A percentile compares a stretch with the other conserved stretches of the same genome.
These are phyloP conservation scores for Xerocomellus intermedius DNA, from an alignment of 768 basidiomycete genomes.

Conservation along the genomic window DNA sequence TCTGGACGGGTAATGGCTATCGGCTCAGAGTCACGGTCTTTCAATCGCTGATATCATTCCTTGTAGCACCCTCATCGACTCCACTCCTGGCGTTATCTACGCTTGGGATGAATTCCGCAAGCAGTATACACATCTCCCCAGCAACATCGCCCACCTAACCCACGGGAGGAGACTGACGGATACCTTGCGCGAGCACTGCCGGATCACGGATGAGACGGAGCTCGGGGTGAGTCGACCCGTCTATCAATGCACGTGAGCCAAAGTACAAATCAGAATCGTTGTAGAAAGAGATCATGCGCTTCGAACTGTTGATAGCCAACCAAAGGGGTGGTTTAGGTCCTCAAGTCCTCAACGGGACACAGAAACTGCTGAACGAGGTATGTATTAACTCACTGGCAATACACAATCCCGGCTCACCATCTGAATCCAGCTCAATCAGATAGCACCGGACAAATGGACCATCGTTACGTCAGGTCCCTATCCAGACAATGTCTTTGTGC, in stretches of 20 bases:
- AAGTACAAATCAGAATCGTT: not conserved
- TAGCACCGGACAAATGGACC: constrained; percentile 55
- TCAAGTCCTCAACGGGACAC: constrained; percentile 64
- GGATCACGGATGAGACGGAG: constrained; percentile 53
- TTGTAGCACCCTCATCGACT: constrained; percentile 70
- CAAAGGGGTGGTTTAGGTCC: constrained; percentile 44
- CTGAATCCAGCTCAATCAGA: constrained; percentile 20
- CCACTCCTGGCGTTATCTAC: constrained; percentile 76
- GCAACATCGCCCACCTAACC: constrained; percentile 54
- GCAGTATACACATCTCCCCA: constrained; percentile 54
- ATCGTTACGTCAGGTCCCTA: constrained; percentile 73
- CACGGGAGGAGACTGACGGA: constrained; percentile 80
- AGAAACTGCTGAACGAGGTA: constrained; percentile 55
- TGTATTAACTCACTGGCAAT: not conserved
- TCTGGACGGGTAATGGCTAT: constrained; percentile 57
- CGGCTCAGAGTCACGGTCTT: not conserved
- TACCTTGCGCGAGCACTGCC: constrained; percentile 69
- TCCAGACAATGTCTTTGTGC: not conserved
- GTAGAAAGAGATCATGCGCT: constrained; percentile 69
- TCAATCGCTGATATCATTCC: constrained; percentile 5
- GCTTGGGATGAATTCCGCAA: constrained; percentile 73
- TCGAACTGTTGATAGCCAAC: constrained; percentile 72
- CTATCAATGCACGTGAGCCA: not conserved
- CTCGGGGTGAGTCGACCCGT: constrained; percentile 46
- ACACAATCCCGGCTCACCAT: not conserved